Evolutionary conservation across 768 basidiomycete species (phyloP), one percentile per base, ranked within the genome.

Genomic region (Tylopilus plumbeoviolaceoides): DNA sequence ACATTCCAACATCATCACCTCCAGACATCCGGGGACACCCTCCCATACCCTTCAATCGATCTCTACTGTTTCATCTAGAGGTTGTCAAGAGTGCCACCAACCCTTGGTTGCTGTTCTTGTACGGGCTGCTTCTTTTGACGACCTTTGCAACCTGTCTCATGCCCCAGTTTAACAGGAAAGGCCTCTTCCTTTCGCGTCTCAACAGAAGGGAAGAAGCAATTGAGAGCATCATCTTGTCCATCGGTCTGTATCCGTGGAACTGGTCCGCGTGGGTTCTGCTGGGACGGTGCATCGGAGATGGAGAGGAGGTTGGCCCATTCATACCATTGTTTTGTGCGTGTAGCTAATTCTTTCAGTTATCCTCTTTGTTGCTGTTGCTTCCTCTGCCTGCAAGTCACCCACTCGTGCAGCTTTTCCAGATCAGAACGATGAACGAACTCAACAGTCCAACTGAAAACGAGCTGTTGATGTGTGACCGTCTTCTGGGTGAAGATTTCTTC

Each of bases 201-300:
- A 82, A 83, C 44, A 78, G 89, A 54, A 80, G 92, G 23, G 85
- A 91, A 54, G 89, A 92, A 64, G 92, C 95, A 1, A 88, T 95
- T 12, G 92, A 95, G 65, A 79, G 76, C 59, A 80, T 83, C 14
- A 74, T 97, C 17, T 70, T 82, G 31, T 94, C 92, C 12, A 84
- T 95, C 40, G 76, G 78, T 35, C 77, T 78, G 6, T 91, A 85
- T 62, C 87, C 89, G 12, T 98, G 91, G 85, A 98, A 98, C 65
- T 98, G 95, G 94, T 88, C 89, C 25, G 75, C 84, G n/a, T 98
- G 94, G 94, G 73, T 80, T 8, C 77, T 92, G 40, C 75, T 98
- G n/a, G 79, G 80, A 3, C 83, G 82, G 48, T 89, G 89, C 63
- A 78, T 94, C 30, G 80, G 82, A 14, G 91, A 93, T 56, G 83